Percentiles rank a stretch among this genome's conserved stretches.
Conservation (phyloP, 495 filamentous ascomycete species). For the Tetracladium setigerum region DNA sequence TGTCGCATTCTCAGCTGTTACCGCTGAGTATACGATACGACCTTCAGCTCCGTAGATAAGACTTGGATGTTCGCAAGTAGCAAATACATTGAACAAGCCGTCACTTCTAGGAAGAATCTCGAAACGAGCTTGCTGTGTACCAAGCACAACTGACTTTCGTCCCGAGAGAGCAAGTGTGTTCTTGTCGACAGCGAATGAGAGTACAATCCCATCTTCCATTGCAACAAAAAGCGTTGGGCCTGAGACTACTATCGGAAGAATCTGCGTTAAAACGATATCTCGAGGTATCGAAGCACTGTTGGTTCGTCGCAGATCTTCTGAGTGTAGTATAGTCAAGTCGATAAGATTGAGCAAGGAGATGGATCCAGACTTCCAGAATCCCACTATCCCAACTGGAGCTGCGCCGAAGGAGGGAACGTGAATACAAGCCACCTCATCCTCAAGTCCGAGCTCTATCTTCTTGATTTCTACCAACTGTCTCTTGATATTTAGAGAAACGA, state of each 20-base stretch:
- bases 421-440: conserved; percentile 78
- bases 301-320: conserved; percentile 46
- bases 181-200: conserved; percentile 70
- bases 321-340: conserved; percentile 54
- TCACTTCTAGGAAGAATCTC: conserved; percentile 59
- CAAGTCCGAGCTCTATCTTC: conserved; percentile 50
- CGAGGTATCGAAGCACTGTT: conserved; percentile 67
- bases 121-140: conserved; percentile 76
- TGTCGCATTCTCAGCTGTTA: conserved; percentile 83
- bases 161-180: conserved; percentile 50
- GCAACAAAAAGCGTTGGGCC: conserved; percentile 77
- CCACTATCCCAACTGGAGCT: conserved; percentile 57
- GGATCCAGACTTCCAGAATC: conserved; percentile 73
- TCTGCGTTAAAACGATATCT: conserved; percentile 67
- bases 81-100: conserved; percentile 73
- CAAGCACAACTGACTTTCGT: conserved; percentile 76
- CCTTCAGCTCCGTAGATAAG: conserved; percentile 86
- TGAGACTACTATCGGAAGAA: conserved; percentile 44
- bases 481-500: conserved; percentile 58
- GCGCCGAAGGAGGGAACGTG: conserved; percentile 47
- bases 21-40: conserved; percentile 84
- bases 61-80: conserved; percentile 87
- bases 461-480: conserved; percentile 46
- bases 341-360: conserved; percentile 62
- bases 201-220: conserved; percentile 90